Evolutionary conservation across 768 basidiomycete genomes (phyloP).

Genomic region (Amanita rubescens): DNA sequence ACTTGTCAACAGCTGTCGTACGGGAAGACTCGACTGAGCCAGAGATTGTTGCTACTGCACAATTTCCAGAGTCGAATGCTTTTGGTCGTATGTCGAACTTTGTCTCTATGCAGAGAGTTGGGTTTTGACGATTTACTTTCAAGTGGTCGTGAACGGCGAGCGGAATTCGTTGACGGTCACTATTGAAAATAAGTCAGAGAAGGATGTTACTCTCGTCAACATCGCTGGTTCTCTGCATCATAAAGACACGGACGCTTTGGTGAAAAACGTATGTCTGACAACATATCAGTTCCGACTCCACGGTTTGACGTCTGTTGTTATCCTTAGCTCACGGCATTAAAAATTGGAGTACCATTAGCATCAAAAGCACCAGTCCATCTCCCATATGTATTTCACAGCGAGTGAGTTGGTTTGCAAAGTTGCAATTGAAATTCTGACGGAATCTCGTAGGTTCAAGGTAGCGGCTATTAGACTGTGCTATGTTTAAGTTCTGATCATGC

Average conservation of each 20-base stretch:
- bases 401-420: slow-evolving; percentile 41
- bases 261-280: slow-evolving; percentile 61
- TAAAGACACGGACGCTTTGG: slow-evolving; percentile 49
- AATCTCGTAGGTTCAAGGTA: slow-evolving; percentile 53
- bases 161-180: slow-evolving; percentile 57
- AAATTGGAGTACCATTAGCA: slow-evolving; percentile 45
- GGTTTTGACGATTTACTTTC: slow-evolving; percentile 12
- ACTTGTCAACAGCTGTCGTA: slow-evolving; percentile 2
- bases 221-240: slow-evolving; percentile 64
- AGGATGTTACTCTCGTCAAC: slow-evolving; percentile 59
- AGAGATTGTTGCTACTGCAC: slow-evolving; percentile 45
- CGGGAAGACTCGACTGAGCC: slow-evolving; percentile 35
- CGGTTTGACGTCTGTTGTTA: background rate
- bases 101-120: background rate
- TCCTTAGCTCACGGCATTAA: slow-evolving; percentile 48
- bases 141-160: slow-evolving; percentile 82
- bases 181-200: slow-evolving; percentile 71
- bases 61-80: slow-evolving; percentile 65
- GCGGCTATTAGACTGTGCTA: background rate
- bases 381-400: slow-evolving; percentile 73
- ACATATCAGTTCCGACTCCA: background rate
- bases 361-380: slow-evolving; percentile 54
- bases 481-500: slow-evolving; percentile 4
- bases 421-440: slow-evolving; percentile 9
- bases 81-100: slow-evolving; percentile 58